phyloP scores from a whole-genome alignment of 306 rosid species.

The Prosopis cineraria region DNA sequence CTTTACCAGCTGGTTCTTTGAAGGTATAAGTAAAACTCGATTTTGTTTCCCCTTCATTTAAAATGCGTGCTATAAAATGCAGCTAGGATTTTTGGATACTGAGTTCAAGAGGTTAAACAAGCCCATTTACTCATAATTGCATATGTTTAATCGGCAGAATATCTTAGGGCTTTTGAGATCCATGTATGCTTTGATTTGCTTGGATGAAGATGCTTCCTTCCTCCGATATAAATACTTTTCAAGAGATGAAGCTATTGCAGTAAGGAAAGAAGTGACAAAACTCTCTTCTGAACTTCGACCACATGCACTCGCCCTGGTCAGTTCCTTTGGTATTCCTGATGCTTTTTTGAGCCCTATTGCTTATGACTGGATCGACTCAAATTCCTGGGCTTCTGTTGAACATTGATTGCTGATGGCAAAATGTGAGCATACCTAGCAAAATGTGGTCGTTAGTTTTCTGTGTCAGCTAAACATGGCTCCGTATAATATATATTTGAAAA shows the following conservation, averaged over 20 bases:
- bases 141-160: conserved; percentile 49
- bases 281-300: conserved; percentile 78
- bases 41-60: background rate
- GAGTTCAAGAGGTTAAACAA: conserved; percentile 5
- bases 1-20: conserved; percentile 55
- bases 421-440: too few relatives aligned
- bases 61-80: background rate
- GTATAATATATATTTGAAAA: background rate
- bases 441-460: background rate
- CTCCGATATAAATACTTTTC: conserved; percentile 83
- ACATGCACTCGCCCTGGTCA: conserved; percentile 83
- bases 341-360: conserved; percentile 91
- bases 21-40: conserved; percentile 63
- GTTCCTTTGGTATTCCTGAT: conserved; percentile 91
- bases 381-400: conserved; percentile 74
- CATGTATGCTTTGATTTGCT: conserved; percentile 68
- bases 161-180: conserved; percentile 68
- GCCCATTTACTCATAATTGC: conserved; percentile 1
- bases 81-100: background rate
- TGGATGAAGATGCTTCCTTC: conserved; percentile 86
- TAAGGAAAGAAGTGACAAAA: conserved; percentile 77
- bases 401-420: conserved; percentile 34
- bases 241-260: conserved; percentile 53
- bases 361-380: conserved; percentile 79
- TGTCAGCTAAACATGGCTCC: background rate